Evolutionary conservation across 768 basidiomycete species (phyloP), one percentile per base, ranked within the genome.

Genomic region (Tephrocybe sp.): DNA sequence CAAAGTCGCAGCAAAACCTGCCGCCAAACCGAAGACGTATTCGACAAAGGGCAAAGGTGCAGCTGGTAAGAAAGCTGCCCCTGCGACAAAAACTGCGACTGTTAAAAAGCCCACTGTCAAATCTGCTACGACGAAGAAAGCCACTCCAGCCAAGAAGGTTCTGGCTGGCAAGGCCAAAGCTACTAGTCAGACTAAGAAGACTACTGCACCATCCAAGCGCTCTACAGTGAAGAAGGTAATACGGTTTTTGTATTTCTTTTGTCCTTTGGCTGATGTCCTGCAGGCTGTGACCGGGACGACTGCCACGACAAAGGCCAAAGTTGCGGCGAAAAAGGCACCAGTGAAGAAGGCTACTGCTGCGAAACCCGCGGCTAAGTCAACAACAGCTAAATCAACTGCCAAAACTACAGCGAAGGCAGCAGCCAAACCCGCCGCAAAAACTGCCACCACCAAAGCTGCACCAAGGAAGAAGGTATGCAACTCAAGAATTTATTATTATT

Each of bases 241-340:
- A 15, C 15, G 9, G 18, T 49, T 24, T 24, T 12, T 52, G 33
- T 31, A n/a, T 42, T 13, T 15, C 10, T 34, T 38, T n/a, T 10
- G 23, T 11, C 9, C n/a, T 16, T 15, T 33, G 23, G 39, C 45
- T 43, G 6, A 46, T 48, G 18, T 40, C 3, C 33, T 34, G 16
- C 33, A 77, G 77, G 65, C 67, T 54, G 67, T 69, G 10, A 71
- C 69, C 44, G 74, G 76, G 4, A 70, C 72, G 19, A 60, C 74
- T 16, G 69, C 74, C n/a, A 44, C 71, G 25, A 57, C 69, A 1
- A 75, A 75, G 8, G 56, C 62, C 31, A 71, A 74, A 64, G 64
- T 64, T 53, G 55, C 64, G 19, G 47, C 60, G n/a, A 54, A 63
- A n/a, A 70, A 69, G 42, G 57, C 68, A 3, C 43, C 49, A 8